phyloP scores from a whole-genome alignment of 345 rosid genomes.

The Hypericum perforatum region DNA sequence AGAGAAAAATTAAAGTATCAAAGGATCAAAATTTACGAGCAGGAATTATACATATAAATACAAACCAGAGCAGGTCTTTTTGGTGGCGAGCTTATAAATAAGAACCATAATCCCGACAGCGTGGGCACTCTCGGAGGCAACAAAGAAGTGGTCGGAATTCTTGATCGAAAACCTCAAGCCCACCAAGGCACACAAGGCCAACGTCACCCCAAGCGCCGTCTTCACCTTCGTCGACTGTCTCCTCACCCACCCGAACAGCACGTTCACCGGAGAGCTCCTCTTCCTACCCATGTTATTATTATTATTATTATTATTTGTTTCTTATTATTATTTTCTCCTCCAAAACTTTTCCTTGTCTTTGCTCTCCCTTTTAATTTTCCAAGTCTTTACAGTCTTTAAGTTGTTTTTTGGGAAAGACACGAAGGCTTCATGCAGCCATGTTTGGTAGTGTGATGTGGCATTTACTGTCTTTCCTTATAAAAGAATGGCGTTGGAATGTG shows the following conservation, averaged over 20 bases:
- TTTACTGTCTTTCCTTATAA: constrained; percentile 9
- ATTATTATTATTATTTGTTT: too few species aligned
- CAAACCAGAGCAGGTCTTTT: constrained; percentile 66
- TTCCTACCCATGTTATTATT: constrained; percentile 38
- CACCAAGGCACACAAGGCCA: constrained; percentile 23
- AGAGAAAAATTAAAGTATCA: background rate
- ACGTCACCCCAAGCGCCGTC: constrained; percentile 21
- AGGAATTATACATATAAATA: too few species aligned
- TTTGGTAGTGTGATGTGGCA: constrained; percentile 18
- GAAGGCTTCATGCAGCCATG: constrained; percentile 38
- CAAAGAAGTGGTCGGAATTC: constrained; percentile 37
- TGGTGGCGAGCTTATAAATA: constrained; percentile 53
- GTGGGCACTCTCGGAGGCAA: constrained; percentile 57
- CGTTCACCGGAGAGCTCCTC: constrained; percentile 37
- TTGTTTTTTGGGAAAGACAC: constrained; percentile 31
- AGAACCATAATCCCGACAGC: constrained; percentile 51
- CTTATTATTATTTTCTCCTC: too few species aligned
- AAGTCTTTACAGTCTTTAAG: constrained; percentile 2
- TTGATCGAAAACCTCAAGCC: constrained; percentile 27
- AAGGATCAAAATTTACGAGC: background rate
- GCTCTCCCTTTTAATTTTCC: too few species aligned
- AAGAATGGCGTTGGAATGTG: too few species aligned
- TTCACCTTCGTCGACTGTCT: constrained; percentile 46
- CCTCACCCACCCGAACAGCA: constrained; percentile 32
- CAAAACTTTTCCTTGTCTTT: too few species aligned